Conservation (phyloP, 768 basidiomycete species). For the Boletus vinaceobasis region DNA sequence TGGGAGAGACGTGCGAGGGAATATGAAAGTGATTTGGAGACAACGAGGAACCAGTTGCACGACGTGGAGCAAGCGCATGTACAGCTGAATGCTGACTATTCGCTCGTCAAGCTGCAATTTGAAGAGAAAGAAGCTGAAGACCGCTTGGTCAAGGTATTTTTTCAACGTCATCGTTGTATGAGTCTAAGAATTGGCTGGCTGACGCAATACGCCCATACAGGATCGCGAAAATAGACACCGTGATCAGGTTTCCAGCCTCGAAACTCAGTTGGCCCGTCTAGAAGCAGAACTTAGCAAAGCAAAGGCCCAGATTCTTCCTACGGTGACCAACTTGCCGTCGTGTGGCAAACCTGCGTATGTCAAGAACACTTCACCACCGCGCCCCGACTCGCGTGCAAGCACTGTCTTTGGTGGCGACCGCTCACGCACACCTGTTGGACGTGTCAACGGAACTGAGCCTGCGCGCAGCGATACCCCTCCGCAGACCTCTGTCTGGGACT, state of each 20-base stretch:
- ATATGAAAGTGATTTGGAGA: constrained; percentile 60
- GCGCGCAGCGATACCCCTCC: constrained; percentile 49
- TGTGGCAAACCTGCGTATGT: constrained; percentile 34
- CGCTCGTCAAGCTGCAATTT: constrained; percentile 63
- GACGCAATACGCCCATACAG: constrained; percentile 34
- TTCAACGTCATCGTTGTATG: neutral
- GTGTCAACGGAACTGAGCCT: constrained; percentile 26
- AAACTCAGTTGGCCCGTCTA: constrained; percentile 54
- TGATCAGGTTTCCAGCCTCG: constrained; percentile 62
- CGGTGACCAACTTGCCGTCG: constrained; percentile 35
- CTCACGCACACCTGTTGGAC: constrained; percentile 49
- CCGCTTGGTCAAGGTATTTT: constrained; percentile 60
- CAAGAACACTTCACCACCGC: constrained; percentile 44
- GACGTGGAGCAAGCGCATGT: constrained; percentile 60
- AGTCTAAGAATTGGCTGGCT: constrained; percentile 1
- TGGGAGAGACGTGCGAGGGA: constrained; percentile 81
- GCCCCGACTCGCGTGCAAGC: constrained; percentile 76
- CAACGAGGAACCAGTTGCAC: constrained; percentile 58
- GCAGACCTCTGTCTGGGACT: constrained; percentile 65
- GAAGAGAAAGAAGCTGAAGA: constrained; percentile 74
- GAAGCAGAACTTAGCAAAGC: constrained; percentile 58
- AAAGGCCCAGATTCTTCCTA: constrained; percentile 27
- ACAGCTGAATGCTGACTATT: constrained; percentile 70
- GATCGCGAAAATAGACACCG: constrained; percentile 68
- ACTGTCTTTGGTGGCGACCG: constrained; percentile 53